Base-by-base conservation (phyloP, 2,329 filamentous ascomycete species). In the Alternaria conjuncta region DNA sequence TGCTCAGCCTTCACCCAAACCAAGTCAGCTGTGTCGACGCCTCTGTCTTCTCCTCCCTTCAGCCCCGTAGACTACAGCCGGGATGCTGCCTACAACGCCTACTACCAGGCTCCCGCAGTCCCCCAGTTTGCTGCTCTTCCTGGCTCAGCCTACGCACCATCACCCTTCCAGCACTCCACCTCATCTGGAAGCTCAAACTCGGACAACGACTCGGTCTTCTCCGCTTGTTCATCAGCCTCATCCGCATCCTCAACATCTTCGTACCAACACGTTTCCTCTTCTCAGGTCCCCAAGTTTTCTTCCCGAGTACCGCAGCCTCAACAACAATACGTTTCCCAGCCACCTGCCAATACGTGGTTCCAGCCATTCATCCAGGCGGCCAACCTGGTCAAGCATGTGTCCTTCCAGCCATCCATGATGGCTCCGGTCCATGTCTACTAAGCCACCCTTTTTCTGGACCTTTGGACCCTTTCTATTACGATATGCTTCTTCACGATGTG, bases 1-100 rank as follows among this genome's bases (percentile, higher is more conserved):
- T 97, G 94, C 84, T 85, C 90, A 30, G 84, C 85, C 68, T 93
- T 97, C 79, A 96, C 91, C 78, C 63, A 83, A n/a, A 36, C 69
- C 65, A 82, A 78, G 76, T 79, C 75, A 65, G 82, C 69, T 70
- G 74, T 81, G 18, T 79, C 83, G 11, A 75, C 78, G 15, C 78
- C 82, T 12, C 75, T 82, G 49, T 76, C 80, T n/a, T 82, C 81
- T 49, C 82, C 82, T 54, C 79, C 80, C n/a, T 81, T 82, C 70
- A 77, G 75, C 55, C 81, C 82, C 8, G 75, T 79, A 43, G 79
- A 80, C 60, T 78, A 81, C 66, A 55, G 67, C 57, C 66, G 71
- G 66, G 73, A 76, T 55, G 70, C 66, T 55, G 64, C 70, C 20
- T 77, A 71, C 70, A 75, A 72, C 56, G 68, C 68, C 30, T 76